phyloP scores from a whole-genome alignment of 2,329 filamentous ascomycete genomes.

The Diatrype stigma region DNA sequence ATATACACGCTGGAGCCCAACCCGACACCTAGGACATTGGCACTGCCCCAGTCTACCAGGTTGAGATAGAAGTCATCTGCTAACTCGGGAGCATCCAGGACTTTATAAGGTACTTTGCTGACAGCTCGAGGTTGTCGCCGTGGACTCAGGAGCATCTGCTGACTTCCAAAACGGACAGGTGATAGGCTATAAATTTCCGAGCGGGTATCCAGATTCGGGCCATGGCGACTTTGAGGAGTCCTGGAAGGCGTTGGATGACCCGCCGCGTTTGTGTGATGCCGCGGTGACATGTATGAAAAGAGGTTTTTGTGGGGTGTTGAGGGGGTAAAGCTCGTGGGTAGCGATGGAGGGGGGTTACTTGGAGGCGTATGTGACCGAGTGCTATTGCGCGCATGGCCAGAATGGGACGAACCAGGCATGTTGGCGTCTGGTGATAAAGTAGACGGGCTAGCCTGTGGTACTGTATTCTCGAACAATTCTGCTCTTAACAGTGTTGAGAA shows the following conservation, averaged over 20 bases:
- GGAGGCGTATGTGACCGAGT: conserved; percentile 80
- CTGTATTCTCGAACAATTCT: conserved; percentile 86
- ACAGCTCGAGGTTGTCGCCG: conserved; percentile 84
- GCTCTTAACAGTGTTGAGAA: conserved; percentile 84
- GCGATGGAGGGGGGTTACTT: conserved; percentile 55
- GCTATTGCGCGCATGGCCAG: conserved; percentile 56
- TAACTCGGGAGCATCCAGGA: conserved; percentile 90
- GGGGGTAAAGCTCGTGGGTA: conserved; percentile 77
- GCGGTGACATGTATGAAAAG: conserved; percentile 82
- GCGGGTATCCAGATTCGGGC: conserved; percentile 80
- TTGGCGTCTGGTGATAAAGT: conserved; percentile 57
- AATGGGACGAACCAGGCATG: conserved; percentile 45
- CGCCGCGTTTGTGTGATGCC: conserved; percentile 62
- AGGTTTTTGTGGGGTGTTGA: conserved; percentile 97
- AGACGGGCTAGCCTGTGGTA: conserved; percentile 73
- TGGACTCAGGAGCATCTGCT: conserved; percentile 88
- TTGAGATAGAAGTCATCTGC: conserved; percentile 98
- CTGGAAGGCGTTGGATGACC: conserved; percentile 86
- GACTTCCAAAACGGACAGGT: conserved; percentile 86
- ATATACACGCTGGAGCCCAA: conserved; percentile 93
- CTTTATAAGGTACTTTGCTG: conserved; percentile 96
- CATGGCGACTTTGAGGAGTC: conserved; percentile 83
- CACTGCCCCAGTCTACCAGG: conserved; percentile 94
- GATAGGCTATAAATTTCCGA: conserved; percentile 96
- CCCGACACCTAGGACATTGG: conserved; percentile 89